A percentile compares a stretch with the other conserved stretches of the same genome.
Conservation (phyloP, 768 basidiomycete genomes). For the Mycena haematopus region DNA sequence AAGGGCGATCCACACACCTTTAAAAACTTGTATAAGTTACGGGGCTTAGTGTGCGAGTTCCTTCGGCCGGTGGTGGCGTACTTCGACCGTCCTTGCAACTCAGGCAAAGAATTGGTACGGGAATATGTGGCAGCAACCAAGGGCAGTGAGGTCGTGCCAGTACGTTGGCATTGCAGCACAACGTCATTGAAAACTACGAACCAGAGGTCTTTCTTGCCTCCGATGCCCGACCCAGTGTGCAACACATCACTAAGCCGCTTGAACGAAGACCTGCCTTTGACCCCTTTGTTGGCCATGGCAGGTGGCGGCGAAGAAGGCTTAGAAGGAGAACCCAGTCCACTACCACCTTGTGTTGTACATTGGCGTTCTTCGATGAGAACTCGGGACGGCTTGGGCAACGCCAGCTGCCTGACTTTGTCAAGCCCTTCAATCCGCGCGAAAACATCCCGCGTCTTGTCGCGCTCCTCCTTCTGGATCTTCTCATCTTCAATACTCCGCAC, state of each 20-base stretch:
- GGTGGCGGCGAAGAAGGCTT: constrained; percentile 53
- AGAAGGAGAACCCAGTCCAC: constrained; percentile 34
- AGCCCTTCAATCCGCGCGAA: constrained; percentile 96
- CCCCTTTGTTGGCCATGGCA: constrained; percentile 57
- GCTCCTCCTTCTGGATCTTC: constrained; percentile 95
- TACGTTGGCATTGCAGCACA: constrained; percentile 87
- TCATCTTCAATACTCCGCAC: constrained; percentile 98
- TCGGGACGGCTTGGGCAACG: constrained; percentile 88
- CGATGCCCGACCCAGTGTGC: constrained; percentile 58
- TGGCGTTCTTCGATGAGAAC: constrained; percentile 84
- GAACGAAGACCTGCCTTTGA: constrained; percentile 86
- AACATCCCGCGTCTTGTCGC: constrained; percentile 93
- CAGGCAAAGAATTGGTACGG: constrained; percentile 80
- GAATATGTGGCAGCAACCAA: constrained; percentile 71
- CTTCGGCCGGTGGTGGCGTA: constrained; percentile 84
- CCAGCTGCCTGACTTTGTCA: constrained; percentile 91
- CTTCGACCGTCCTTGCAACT: constrained; percentile 82
- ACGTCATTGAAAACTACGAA: constrained; percentile 96
- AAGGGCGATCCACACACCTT: constrained; percentile 57
- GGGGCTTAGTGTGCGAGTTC: constrained; percentile 77
- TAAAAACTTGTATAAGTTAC: constrained; percentile 93
- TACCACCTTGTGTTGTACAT: constrained; percentile 44
- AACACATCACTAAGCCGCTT: constrained; percentile 92
- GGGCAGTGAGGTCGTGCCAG: constrained; percentile 86
- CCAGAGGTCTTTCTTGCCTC: constrained; percentile 89